phyloP scores from a whole-genome alignment of 306 rosid species.

The Castanea crenata region DNA sequence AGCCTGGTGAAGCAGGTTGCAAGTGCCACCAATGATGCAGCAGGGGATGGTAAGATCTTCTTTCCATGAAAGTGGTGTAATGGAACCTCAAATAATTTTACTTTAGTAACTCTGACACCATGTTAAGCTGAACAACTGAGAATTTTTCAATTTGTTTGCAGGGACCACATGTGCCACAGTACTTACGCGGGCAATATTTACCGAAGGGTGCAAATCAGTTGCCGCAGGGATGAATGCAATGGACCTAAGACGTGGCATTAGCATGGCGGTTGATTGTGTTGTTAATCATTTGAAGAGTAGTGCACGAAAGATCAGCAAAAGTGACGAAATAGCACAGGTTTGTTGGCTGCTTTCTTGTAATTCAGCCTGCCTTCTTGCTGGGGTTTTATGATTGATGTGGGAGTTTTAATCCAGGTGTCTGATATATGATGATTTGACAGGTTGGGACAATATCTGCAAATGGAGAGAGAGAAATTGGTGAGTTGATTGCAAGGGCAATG shows the following conservation, averaged over 20 bases:
- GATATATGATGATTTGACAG: constrained; percentile 29
- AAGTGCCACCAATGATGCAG: constrained; percentile 86
- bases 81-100: neutral
- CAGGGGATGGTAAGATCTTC: constrained; percentile 81
- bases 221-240: constrained; percentile 98
- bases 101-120: neutral
- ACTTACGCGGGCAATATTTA: constrained; percentile 79
- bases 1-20: constrained; percentile 99
- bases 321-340: constrained; percentile 98
- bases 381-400: neutral
- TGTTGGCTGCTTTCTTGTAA: constrained; percentile 4
- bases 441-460: constrained; percentile 95
- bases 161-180: constrained; percentile 96
- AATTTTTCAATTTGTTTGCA: constrained; percentile 30
- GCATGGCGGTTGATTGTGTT: constrained; percentile 85
- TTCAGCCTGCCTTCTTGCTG: neutral
- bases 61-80: neutral
- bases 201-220: constrained; percentile 97
- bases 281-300: constrained; percentile 89
- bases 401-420: neutral
- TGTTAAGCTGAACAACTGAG: neutral
- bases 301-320: constrained; percentile 91
- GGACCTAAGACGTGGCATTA: constrained; percentile 92
- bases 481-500: constrained; percentile 95
- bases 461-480: constrained; percentile 96